Evolutionary conservation across 1,284 basidiomycete species (phyloP), one percentile per base, ranked within the genome.

Genomic region (Mrakiaceae sp.): DNA sequence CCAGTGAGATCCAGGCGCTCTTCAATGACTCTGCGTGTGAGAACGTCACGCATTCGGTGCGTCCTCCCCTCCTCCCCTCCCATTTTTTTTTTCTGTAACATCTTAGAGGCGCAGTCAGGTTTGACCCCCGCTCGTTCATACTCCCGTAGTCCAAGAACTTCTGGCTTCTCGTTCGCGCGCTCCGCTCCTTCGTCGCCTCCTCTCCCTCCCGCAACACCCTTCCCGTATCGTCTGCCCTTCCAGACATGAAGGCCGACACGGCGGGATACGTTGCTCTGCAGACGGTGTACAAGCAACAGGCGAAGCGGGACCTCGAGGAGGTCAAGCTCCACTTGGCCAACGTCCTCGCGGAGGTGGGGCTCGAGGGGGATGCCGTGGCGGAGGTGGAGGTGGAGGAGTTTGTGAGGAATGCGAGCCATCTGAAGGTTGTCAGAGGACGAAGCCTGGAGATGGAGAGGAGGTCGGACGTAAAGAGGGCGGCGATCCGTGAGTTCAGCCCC

Each of bases 181-280:
- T 98, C 46, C 79, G 82, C 48, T 76, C 81, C 50, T 83, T 79
- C 67, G 74, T 74, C 27, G 66, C 66, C 81, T 50, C 76, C 68
- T 44, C 43, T 14, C 55, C 55, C 5, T 14, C 12, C 11, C 63
- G 78, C 78, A 27, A 27, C 27, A 81, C 84, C 9, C 74, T 83
- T 5, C 86, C 86, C 0, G 76, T 86, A 12, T 80, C 82, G 0
- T 79, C 84, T 2, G 82, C 89, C 0, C 79, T 98, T 1, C 95
- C 95, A 0, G 95, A 98, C 77, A 97, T 99, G 90, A 95, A 96
- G 74, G 86, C 94, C 4, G 87, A 87, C 69, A 96, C 94, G 0
- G 74, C 79, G 50, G 83, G 82, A 64, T 98, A 97, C 73, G 71
- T 78, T 62, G 68, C 70, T 5, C 70, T 78, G 5, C 75, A 78